These are phyloP conservation scores for Neurospora sublineolata DNA, from an alignment of 495 filamentous ascomycete species.

Conservation along the genomic window DNA sequence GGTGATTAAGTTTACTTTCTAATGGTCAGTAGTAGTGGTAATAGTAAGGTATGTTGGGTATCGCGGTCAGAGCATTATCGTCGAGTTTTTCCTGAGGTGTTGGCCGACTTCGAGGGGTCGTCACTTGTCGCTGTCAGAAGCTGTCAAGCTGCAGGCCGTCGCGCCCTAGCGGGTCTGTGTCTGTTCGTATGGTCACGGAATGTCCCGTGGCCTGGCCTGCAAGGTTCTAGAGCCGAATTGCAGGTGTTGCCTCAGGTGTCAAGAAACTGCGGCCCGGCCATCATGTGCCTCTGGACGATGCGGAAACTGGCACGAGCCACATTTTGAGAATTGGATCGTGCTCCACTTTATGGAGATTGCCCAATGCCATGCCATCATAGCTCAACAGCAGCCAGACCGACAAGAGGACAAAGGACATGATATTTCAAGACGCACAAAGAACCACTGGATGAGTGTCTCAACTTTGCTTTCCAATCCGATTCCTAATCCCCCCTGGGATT, in stretches of 20 bases:
- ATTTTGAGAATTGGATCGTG: not conserved
- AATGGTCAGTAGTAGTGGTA: not conserved
- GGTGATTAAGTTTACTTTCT: slow-evolving; percentile 14
- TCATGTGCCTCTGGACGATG: not conserved
- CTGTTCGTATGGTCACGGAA: not conserved
- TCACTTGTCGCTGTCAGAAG: not conserved
- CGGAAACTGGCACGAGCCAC: not conserved
- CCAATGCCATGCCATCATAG: not conserved
- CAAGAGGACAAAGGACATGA: not conserved
- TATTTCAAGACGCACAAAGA: not conserved
- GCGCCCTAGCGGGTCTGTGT: not conserved
- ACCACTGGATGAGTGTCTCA: not conserved
- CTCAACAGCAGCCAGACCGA: not conserved
- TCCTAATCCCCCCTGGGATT: not conserved
- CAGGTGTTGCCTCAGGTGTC: not conserved
- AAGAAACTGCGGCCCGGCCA: not conserved
- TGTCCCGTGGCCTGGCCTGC: not conserved
- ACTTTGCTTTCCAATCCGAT: not conserved
- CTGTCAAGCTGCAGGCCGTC: not conserved
- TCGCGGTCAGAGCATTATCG: not conserved
- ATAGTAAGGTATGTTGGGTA: not conserved
- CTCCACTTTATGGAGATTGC: not conserved
- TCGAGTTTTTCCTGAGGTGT: not conserved
- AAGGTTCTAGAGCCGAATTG: not conserved
- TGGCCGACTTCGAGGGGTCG: not conserved